Evolutionary conservation across 768 basidiomycete genomes (phyloP).

Genomic region (Porphyrellus cyaneotinctus): DNA sequence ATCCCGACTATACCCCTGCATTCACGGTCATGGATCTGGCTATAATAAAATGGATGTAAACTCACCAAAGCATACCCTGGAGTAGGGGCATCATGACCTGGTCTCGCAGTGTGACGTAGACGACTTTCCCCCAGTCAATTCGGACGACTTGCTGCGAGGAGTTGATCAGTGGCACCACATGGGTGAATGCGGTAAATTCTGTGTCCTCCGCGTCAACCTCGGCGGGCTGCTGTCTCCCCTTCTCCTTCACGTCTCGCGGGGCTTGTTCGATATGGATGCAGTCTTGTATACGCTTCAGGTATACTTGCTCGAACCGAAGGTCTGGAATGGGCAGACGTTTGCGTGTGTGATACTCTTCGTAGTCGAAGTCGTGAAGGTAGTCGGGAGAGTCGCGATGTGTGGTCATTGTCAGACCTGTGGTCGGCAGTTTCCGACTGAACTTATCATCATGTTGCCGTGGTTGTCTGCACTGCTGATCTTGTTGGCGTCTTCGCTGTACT

Average conservation of each 20-base stretch:
- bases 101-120: conserved; percentile 64
- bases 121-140: conserved; percentile 54
- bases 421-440: conserved; percentile 20
- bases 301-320: conserved; percentile 71
- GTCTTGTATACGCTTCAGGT: conserved; percentile 55
- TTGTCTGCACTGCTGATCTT: conserved; percentile 12
- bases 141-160: conserved; percentile 36
- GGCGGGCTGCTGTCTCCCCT: conserved; percentile 24
- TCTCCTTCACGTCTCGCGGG: conserved; percentile 24
- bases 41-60: neutral
- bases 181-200: conserved; percentile 19
- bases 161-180: conserved; percentile 28
- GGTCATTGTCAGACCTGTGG: conserved; percentile 22
- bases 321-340: conserved; percentile 63
- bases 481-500: conserved; percentile 24
- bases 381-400: conserved; percentile 17
- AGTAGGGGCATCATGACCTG: conserved; percentile 64
- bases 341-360: conserved; percentile 21
- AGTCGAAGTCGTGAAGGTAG: conserved; percentile 13
- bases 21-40: neutral
- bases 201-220: conserved; percentile 18
- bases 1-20: conserved; percentile 30
- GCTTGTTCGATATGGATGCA: conserved; percentile 43
- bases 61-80: conserved; percentile 67
- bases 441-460: conserved; percentile 15